Percentiles rank a stretch among this genome's conserved stretches.
phyloP scores from a whole-genome alignment of 345 rosid species.

The Gossypium raimondii region DNA sequence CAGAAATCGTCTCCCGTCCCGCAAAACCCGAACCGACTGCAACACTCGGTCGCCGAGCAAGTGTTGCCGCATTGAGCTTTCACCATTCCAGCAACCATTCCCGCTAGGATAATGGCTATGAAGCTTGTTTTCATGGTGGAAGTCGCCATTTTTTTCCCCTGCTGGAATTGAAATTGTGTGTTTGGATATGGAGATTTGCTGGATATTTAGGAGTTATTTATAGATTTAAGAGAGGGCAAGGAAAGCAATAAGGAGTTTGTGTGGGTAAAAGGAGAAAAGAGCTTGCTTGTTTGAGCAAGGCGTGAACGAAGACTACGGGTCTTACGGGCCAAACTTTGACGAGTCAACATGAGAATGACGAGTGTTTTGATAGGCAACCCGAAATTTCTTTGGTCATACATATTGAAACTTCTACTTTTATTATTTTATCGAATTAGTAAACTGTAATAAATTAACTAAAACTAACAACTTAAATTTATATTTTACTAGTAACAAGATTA shows the following conservation, averaged over 20 bases:
- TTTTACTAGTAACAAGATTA: too few species aligned
- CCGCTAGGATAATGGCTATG: background rate
- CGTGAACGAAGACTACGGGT: background rate
- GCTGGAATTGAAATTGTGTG: background rate
- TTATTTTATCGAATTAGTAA: too few species aligned
- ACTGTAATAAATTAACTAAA: too few species aligned
- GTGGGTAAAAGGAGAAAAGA: background rate
- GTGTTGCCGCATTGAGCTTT: conserved; percentile 7
- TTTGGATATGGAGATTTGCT: background rate
- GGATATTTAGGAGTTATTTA: background rate
- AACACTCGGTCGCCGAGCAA: background rate
- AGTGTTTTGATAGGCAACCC: background rate
- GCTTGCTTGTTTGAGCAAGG: background rate
- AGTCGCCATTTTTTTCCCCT: background rate
- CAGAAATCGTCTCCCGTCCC: background rate
- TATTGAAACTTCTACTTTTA: background rate
- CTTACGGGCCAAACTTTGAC: background rate
- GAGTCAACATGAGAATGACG: background rate
- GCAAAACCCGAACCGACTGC: conserved; percentile 13
- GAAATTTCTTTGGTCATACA: background rate
- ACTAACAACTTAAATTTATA: too few species aligned
- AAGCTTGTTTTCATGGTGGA: background rate
- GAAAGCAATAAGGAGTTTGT: background rate
- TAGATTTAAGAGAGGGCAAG: background rate
- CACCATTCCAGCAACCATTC: background rate